Conservation (phyloP, 2,329 filamentous ascomycete species). For the Colletotrichum australisinense region DNA sequence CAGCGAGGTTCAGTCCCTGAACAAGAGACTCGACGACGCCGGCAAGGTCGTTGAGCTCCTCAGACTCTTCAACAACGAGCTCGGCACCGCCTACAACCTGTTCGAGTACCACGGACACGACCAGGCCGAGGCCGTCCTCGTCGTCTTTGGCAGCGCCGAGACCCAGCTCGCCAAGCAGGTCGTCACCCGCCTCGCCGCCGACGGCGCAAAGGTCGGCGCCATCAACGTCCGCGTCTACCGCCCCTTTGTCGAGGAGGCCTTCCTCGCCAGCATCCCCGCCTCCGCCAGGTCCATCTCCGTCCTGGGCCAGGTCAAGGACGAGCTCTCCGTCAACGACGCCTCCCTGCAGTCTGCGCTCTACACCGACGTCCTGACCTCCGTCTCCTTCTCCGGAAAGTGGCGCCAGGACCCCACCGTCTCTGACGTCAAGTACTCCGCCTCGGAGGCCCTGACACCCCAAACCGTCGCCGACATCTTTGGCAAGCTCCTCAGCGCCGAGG, state of each 20-base stretch:
- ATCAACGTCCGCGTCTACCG: constrained; percentile 94
- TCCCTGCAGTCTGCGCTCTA: constrained; percentile 88
- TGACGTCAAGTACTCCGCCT: constrained; percentile 91
- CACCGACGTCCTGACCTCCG: constrained; percentile 87
- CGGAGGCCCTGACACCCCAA: constrained; percentile 66
- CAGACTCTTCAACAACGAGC: constrained; percentile 85
- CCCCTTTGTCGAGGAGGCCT: constrained; percentile 94
- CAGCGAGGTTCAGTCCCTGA: constrained; percentile 69
- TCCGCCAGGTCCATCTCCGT: constrained; percentile 83
- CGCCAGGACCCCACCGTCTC: constrained; percentile 72
- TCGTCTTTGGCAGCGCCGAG: constrained; percentile 94
- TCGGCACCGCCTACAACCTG: constrained; percentile 90
- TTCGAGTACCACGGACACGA: constrained; percentile 95
- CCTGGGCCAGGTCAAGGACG: constrained; percentile 86
- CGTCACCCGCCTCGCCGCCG: constrained; percentile 75
- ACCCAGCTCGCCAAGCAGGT: constrained; percentile 87
- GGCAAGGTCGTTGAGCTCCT: constrained; percentile 78
- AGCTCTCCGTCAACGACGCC: constrained; percentile 78
- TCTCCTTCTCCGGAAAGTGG: constrained; percentile 81
- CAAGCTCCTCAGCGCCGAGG: constrained; percentile 65
- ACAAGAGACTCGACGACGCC: constrained; percentile 78
- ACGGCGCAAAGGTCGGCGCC: constrained; percentile 84
- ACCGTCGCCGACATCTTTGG: constrained; percentile 61
- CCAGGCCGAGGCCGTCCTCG: constrained; percentile 82
- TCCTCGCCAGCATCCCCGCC: constrained; percentile 83